phyloP scores from a whole-genome alignment of 2,329 filamentous ascomycete genomes.

The Mycosphaerelloides madeirae region DNA sequence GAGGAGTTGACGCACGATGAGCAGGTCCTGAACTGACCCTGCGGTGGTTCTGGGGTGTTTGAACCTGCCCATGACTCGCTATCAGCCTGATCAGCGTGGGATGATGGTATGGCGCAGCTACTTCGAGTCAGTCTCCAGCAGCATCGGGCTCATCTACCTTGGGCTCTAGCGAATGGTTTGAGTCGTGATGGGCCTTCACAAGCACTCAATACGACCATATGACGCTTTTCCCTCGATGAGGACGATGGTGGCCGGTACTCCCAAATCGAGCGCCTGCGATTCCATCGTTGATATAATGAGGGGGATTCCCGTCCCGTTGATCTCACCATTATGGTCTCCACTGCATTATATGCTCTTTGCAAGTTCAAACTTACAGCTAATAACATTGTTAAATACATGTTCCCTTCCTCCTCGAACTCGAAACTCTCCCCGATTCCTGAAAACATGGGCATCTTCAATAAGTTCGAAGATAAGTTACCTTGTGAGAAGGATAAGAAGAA shows the following conservation, averaged over 20 bases:
- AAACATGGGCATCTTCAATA: conserved; percentile 9
- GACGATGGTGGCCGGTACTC: neutral
- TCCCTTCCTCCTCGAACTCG: neutral
- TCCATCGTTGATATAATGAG: conserved; percentile 1
- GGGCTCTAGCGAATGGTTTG: conserved; percentile 1
- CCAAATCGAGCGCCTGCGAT: conserved; percentile 4
- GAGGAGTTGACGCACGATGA: neutral
- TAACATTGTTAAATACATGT: conserved; percentile 7
- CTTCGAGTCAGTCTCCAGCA: conserved; percentile 5
- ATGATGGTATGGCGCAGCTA: conserved; percentile 8
- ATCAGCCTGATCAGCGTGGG: conserved; percentile 2
- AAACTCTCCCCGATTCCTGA: conserved; percentile 7
- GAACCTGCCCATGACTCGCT: conserved; percentile 8
- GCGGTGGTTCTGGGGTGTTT: neutral
- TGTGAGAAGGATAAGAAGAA: neutral
- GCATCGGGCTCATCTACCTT: conserved; percentile 2
- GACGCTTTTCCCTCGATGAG: conserved; percentile 6
- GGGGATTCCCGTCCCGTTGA: neutral
- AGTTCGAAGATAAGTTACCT: conserved; percentile 2
- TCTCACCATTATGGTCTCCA: neutral
- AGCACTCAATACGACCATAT: neutral
- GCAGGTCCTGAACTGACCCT: neutral
- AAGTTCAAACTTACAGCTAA: neutral
- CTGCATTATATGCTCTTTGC: neutral
- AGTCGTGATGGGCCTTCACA: conserved; percentile 2